Evolutionary conservation across 2,329 filamentous ascomycete genomes (phyloP).

Genomic region (Pezizomycotina sp.): DNA sequence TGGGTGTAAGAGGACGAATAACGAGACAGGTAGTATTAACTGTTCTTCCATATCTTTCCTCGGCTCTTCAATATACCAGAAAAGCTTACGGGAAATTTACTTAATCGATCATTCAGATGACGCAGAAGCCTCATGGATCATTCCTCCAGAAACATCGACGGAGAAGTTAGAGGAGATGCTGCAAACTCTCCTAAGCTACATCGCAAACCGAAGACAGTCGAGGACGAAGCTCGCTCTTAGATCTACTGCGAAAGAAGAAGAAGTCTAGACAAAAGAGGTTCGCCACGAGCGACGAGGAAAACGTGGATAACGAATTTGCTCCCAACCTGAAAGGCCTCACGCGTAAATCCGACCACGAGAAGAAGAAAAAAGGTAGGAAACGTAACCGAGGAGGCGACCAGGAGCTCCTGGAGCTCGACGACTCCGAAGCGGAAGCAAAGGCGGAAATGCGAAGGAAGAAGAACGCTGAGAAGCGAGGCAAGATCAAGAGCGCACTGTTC

Average conservation of each 20-base stretch:
- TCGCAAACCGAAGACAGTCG: constrained; percentile 32
- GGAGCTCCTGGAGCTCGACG: constrained; percentile 1
- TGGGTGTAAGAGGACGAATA: too few relatives aligned
- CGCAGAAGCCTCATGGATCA: constrained; percentile 37
- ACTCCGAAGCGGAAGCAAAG: constrained; percentile 28
- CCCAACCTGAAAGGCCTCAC: constrained; percentile 2
- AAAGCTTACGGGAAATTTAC: too few relatives aligned
- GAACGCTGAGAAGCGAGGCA: constrained; percentile 58
- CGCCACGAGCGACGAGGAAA: not conserved
- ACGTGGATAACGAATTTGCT: not conserved
- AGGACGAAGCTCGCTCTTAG: constrained; percentile 1
- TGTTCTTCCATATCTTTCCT: not conserved
- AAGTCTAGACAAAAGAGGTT: constrained; percentile 28
- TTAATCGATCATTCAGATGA: too few relatives aligned
- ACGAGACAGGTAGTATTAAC: too few relatives aligned
- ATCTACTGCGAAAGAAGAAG: constrained; percentile 26
- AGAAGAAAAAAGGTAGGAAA: not conserved
- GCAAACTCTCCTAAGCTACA: constrained; percentile 5
- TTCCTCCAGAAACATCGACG: not conserved
- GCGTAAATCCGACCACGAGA: constrained; percentile 6
- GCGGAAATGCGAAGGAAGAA: constrained; percentile 43
- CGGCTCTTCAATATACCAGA: too few relatives aligned
- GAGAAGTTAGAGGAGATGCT: constrained; percentile 28
- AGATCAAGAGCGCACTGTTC: constrained; percentile 70
- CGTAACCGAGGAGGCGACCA: not conserved